These are phyloP conservation scores for Pleurozium schreberi DNA, from an alignment of 225 moss, liverwort and hornwort genomes.

Conservation along the genomic window DNA sequence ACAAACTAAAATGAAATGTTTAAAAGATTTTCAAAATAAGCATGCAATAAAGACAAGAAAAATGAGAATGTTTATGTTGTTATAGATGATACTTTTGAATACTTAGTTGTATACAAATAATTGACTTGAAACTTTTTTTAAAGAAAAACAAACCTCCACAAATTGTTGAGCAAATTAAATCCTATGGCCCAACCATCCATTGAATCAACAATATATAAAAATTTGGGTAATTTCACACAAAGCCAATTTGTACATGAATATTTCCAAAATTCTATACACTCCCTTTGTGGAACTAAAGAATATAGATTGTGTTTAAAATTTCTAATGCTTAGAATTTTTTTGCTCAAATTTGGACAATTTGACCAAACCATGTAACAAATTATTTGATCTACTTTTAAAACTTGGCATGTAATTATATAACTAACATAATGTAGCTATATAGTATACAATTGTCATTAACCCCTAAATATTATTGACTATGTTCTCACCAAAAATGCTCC, in stretches of 20 bases:
- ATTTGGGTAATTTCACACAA: accelerated
- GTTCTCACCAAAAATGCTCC: no score
- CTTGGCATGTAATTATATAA: accelerated
- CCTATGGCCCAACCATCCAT: background rate
- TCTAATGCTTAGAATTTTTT: no score
- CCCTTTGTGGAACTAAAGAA: no score
- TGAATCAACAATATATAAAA: background rate
- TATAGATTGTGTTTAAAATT: no score
- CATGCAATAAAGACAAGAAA: background rate
- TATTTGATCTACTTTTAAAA: background rate
- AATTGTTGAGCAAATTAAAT: background rate
- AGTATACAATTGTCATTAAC: no score
- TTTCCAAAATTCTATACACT: background rate
- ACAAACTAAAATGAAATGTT: background rate
- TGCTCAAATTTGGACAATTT: background rate
- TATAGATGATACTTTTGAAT: background rate
- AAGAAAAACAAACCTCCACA: background rate
- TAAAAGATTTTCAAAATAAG: background rate
- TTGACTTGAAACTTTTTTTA: background rate
- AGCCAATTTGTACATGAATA: background rate
- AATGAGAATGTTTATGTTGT: background rate
- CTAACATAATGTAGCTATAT: no score
- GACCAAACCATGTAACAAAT: background rate
- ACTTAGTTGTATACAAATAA: background rate
- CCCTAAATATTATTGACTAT: no score